A percentile compares a stretch with the other conserved stretches of the same genome.
Conservation (phyloP, 2,329 filamentous ascomycete species). For the Cladosporium sp. region DNA sequence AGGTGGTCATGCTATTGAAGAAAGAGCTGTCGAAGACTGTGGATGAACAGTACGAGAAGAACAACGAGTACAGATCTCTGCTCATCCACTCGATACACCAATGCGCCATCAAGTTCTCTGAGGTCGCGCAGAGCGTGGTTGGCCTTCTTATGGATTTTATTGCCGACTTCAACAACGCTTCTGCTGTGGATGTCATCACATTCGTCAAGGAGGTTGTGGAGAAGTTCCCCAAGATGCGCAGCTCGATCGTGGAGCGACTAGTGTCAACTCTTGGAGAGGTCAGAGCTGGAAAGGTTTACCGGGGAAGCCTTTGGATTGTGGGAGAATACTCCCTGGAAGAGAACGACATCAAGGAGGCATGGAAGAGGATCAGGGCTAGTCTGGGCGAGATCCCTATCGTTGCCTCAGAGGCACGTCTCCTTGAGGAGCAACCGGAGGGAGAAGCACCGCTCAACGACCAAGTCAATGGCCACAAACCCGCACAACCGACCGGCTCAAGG, state of each 20-base stretch:
- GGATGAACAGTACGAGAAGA: slow-evolving; percentile 98
- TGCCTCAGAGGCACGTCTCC: slow-evolving; percentile 83
- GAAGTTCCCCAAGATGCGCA: slow-evolving; percentile 86
- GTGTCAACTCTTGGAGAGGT: slow-evolving; percentile 91
- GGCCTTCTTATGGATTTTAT: slow-evolving; percentile 99
- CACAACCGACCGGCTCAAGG: slow-evolving; percentile 75
- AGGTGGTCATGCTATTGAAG: slow-evolving; percentile 91
- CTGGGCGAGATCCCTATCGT: slow-evolving; percentile 96
- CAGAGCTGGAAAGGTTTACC: slow-evolving; percentile 92
- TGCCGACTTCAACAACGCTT: slow-evolving; percentile 94
- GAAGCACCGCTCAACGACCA: slow-evolving; percentile 59
- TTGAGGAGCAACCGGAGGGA: slow-evolving; percentile 75
- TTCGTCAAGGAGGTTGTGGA: slow-evolving; percentile 99
- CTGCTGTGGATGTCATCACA: slow-evolving; percentile 93
- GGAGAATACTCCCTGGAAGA: slow-evolving; percentile 95
- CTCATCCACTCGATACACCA: slow-evolving; percentile 97
- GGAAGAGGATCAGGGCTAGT: slow-evolving; percentile 91
- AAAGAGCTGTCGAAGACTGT: slow-evolving; percentile 97
- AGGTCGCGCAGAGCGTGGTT: slow-evolving; percentile 94
- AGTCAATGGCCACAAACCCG: slow-evolving; percentile 73
- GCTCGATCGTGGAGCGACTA: slow-evolving; percentile 79
- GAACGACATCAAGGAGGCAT: slow-evolving; percentile 89
- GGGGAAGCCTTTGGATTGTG: slow-evolving; percentile 94
- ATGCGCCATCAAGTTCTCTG: slow-evolving; percentile 98
- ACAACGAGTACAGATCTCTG: slow-evolving; percentile 87